These are phyloP conservation scores for Colletotrichum echinochloae DNA, from an alignment of 2,329 filamentous ascomycete genomes.

Conservation along the genomic window DNA sequence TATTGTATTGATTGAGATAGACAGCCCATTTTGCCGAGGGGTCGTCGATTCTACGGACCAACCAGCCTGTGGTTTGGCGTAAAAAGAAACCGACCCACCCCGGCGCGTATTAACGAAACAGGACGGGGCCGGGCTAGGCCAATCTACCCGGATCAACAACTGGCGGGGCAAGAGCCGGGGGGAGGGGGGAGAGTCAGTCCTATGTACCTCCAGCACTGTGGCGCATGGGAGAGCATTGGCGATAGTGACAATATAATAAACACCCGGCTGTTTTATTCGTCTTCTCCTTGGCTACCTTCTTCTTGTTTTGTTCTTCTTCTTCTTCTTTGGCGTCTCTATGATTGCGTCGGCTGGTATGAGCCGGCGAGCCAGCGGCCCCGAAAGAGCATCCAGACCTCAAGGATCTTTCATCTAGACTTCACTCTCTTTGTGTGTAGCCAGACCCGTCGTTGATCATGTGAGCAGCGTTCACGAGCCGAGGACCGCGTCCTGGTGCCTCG, in stretches of 20 bases:
- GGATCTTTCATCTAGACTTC: neutral
- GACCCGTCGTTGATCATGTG: neutral
- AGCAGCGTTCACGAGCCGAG: neutral
- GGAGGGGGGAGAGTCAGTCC: neutral
- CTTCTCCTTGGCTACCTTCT: too few species aligned
- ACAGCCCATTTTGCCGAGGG: neutral
- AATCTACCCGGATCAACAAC: too few species aligned
- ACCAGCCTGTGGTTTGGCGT: neutral
- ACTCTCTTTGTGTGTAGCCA: neutral
- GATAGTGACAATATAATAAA: neutral
- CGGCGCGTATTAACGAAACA: slow-evolving; percentile 3
- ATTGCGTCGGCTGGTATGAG: neutral
- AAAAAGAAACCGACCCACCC: neutral
- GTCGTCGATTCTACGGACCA: too few species aligned
- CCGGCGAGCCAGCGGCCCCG: neutral
- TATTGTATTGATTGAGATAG: neutral
- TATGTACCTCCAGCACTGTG: neutral
- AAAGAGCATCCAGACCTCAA: neutral
- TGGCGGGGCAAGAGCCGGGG: neutral
- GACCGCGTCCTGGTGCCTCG: neutral
- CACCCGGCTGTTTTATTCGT: too few species aligned
- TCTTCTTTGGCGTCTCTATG: neutral
- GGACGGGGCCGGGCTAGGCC: neutral
- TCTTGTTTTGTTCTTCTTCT: neutral
- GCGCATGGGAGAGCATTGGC: neutral